Base-by-base conservation (phyloP, 1,139 yeast genomes). In the Protomyces gravidus region DNA sequence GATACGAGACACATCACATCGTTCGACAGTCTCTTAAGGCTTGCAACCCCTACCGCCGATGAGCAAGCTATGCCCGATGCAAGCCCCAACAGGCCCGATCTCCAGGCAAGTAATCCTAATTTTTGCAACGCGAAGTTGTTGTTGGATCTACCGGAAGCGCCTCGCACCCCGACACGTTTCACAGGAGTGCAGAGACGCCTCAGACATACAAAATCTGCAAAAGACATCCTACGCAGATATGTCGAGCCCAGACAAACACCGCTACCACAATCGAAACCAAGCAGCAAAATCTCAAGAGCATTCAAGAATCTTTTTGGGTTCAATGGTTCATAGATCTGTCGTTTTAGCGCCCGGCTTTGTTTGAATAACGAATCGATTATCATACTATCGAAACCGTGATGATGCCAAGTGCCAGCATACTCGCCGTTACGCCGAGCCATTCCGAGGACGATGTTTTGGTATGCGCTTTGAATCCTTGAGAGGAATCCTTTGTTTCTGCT, bases 1-100 rank as follows among this genome's bases (percentile, higher is more conserved):
- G 51, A 53, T 19, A 46, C 30, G 23, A 32, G 36, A 2, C 50
- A 53, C 27, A 21, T 53, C 17, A 53, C 58, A 9, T 53, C 58
- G 1, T 53, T 53, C 19, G 58, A 53, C 27, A 15, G 28, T 4
- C 17, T 53, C 28, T 27, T 53, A 15, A 11, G 15, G 17, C 36
- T 15, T 30, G 36, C n/a, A 1, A 5, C 17, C 17, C 36, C 36
- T 30, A 5, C 2, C 5, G 36, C 5, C 4, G 11, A 13, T 30
- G 36, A 30, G 15, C 15, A 13, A 7, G 4, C 2, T 5, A 30
- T 30, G 36, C 13, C 11, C 36, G 36, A 30, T 30, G 36, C 36
- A 13, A 5, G 15, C 2, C 36, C 36, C 15, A n/a, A n/a, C n/a
- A n/a, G n/a, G n/a, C 36, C 36, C 11, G 36, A 30, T 30, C 11